Evolutionary conservation across 345 rosid genomes (phyloP), one percentile per base, ranked within the genome.

Genomic region (Ceriops decandra): DNA sequence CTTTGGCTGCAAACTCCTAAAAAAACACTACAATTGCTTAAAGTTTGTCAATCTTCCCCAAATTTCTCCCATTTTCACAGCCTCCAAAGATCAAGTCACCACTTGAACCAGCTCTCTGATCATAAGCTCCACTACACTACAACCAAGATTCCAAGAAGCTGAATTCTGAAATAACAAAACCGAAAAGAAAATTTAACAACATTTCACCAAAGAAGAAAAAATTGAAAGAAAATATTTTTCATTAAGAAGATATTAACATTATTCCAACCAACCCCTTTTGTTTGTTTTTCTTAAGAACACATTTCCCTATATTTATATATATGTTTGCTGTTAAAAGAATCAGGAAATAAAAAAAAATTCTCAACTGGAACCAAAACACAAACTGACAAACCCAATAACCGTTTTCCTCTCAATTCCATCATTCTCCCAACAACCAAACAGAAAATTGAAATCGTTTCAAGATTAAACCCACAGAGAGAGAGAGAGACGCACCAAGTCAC

Each of bases 111-210:
- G 62, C 59, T 38, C 46, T 11, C 46, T 54, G 54, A 42, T 60
- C 71, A 63, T 72, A 51, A 72, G 64, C 70, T 71, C 76, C 73
- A 76, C 35, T 49, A 20, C 10, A 68, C 52, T 57, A 57, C 32
- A 64, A 38, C 77, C 72, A 72, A 77, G 69, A 80, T 79, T 59
- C 82, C 73, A 66, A 58, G 35, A 65, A 80, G 66, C 71, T 74
- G 76, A 75, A 77, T 83, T 79, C 79, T 79, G 85, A 61, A 72
- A 68, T 35, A 60, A 60, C 5, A 62, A 22, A 66, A 35, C 6
- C 51, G 6, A 24, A 5, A 19, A 66, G 24, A 63, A 42, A 21
- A 36, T 38, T 7, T 6, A 1, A 9, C 5, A 30, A 60, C 19
- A 28, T 46, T 51, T 1, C 9, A 28, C 7, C 0, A 31, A 51